Conservation (phyloP, 164 flowering plant genomes). For the Cinnamomum micranthum region DNA sequence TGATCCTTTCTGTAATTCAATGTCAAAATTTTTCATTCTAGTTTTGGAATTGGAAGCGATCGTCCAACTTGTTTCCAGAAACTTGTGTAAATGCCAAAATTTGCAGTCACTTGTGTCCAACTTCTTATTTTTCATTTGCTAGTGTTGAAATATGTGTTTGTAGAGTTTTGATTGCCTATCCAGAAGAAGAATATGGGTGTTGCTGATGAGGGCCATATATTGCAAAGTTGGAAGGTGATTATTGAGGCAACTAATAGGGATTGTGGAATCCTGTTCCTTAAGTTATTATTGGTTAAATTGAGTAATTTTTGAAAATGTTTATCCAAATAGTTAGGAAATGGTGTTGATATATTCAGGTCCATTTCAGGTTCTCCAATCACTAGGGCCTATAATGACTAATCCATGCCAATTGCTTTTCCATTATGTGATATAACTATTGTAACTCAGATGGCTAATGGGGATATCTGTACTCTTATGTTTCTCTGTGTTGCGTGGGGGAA, state of each 20-base stretch:
- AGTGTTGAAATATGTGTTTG: neutral
- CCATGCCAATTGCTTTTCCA: neutral
- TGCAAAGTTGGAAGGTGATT: too few species aligned
- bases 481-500: too few species aligned
- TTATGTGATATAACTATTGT: neutral
- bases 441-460: neutral
- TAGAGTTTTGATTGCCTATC: neutral
- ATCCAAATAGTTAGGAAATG: neutral
- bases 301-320: neutral
- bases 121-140: neutral
- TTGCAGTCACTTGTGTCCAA: neutral
- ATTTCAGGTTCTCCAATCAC: neutral
- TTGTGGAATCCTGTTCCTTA: neutral
- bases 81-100: neutral
- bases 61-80: neutral
- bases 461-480: too few species aligned
- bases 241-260: too few species aligned
- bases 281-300: neutral
- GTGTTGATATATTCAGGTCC: neutral
- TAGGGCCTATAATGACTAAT: neutral
- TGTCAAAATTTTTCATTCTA: constrained; percentile 9
- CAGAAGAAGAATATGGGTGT: neutral
- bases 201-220: too few species aligned
- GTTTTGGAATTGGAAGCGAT: neutral
- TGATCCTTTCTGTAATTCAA: constrained; percentile 13